Conservation (phyloP, 148 eudicot genomes). For the Linanthus parryae region DNA sequence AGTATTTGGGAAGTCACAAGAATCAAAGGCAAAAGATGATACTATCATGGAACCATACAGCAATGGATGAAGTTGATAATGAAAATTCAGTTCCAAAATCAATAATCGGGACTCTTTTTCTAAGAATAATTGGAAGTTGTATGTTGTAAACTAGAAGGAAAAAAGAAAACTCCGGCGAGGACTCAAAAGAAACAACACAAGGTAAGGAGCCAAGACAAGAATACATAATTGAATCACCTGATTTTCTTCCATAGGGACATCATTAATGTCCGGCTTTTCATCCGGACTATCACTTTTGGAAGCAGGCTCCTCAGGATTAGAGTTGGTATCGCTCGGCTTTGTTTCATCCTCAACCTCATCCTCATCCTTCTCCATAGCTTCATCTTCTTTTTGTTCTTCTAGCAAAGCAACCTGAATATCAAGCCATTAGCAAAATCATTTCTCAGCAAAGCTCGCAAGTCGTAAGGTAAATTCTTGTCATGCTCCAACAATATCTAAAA, state of each 20-base stretch:
- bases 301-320: slow-evolving; percentile 22
- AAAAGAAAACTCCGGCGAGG: too few relatives aligned
- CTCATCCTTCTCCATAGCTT: slow-evolving; percentile 45
- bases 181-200: too few relatives aligned
- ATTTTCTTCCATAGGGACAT: slow-evolving; percentile 74
- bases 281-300: slow-evolving; percentile 33
- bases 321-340: slow-evolving; percentile 31
- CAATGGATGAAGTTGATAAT: too few relatives aligned
- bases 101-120: too few relatives aligned
- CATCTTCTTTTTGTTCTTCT: slow-evolving; percentile 71
- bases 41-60: too few relatives aligned
- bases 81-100: too few relatives aligned
- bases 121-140: too few relatives aligned
- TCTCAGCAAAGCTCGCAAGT: background rate
- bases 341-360: slow-evolving; percentile 61
- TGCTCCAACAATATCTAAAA: background rate
- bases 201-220: too few relatives aligned
- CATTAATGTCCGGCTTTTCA: slow-evolving; percentile 82
- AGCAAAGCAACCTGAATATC: slow-evolving; percentile 58
- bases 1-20: too few relatives aligned
- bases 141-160: too few relatives aligned
- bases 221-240: slow-evolving; percentile 31
- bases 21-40: too few relatives aligned
- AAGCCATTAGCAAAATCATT: slow-evolving; percentile 5
- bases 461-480: background rate